Conservation (phyloP, 1,284 basidiomycete species). For the Bondarzewia mesenterica region DNA sequence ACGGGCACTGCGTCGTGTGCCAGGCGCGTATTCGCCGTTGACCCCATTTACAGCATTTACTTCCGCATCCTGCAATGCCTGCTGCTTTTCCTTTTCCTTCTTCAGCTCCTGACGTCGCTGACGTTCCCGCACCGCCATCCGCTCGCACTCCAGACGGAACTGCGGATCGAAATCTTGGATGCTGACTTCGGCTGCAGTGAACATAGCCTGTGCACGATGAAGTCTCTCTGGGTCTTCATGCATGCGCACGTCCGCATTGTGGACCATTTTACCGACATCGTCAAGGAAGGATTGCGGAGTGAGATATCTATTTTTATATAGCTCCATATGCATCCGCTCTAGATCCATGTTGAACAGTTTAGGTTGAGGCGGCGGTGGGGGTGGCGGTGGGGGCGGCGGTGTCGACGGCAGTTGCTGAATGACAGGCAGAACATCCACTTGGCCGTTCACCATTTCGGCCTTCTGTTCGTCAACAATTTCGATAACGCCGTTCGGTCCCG, state of each 20-base stretch:
- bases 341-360: slow-evolving; percentile 78
- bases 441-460: slow-evolving; percentile 5
- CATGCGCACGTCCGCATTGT: slow-evolving; percentile 68
- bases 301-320: slow-evolving; percentile 85
- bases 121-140: slow-evolving; percentile 78
- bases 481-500: slow-evolving; percentile 33
- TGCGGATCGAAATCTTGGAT: slow-evolving; percentile 84
- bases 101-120: slow-evolving; percentile 56
- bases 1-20: slow-evolving; percentile 58
- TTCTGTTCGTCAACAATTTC: slow-evolving; percentile 34
- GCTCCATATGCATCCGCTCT: slow-evolving; percentile 82
- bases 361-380: slow-evolving; percentile 16
- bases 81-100: slow-evolving; percentile 44
- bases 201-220: slow-evolving; percentile 85
- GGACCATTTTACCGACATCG: slow-evolving; percentile 84
- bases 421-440: neutral
- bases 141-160: slow-evolving; percentile 80
- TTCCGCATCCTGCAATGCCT: slow-evolving; percentile 32
- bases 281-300: slow-evolving; percentile 84
- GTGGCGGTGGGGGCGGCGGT: slow-evolving; percentile 2
- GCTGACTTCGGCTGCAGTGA: slow-evolving; percentile 80
- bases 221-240: slow-evolving; percentile 71
- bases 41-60: slow-evolving; percentile 14
- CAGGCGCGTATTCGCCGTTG: slow-evolving; percentile 28
- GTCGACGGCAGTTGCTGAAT: neutral